phyloP scores from a whole-genome alignment of 1,139 yeast genomes.

The Candida buenavistaensis region DNA sequence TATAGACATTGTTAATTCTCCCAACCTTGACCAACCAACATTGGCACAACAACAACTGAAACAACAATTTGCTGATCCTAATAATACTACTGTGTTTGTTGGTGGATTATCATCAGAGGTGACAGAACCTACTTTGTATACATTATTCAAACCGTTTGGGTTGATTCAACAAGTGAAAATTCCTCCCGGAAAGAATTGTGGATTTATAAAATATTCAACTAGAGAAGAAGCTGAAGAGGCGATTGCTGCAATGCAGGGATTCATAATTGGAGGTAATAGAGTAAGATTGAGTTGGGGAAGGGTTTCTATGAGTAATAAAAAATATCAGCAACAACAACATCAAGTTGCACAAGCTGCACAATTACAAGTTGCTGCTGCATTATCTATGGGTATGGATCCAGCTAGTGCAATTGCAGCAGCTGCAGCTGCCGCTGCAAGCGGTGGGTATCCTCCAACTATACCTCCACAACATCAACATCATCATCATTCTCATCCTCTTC shows the following conservation, averaged over 20 bases:
- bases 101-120: slow-evolving; percentile 84
- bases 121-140: slow-evolving; percentile 70
- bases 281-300: slow-evolving; percentile 92
- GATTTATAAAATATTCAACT: slow-evolving; percentile 80
- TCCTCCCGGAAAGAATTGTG: slow-evolving; percentile 92
- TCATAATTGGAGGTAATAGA: slow-evolving; percentile 81
- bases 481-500: slow-evolving; percentile 6
- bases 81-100: slow-evolving; percentile 90
- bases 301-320: slow-evolving; percentile 35
- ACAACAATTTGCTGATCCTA: slow-evolving; percentile 66
- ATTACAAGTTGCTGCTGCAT: slow-evolving; percentile 36
- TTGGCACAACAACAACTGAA: slow-evolving; percentile 7
- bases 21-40: slow-evolving; percentile 3
- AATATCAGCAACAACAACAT: slow-evolving; percentile 34
- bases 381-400: slow-evolving; percentile 40
- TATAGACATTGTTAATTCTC: slow-evolving; percentile 7
- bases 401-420: slow-evolving; percentile 28
- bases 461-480: slow-evolving; percentile 13
- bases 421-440: slow-evolving; percentile 26
- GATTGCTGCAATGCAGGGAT: slow-evolving; percentile 90
- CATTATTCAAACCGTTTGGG: slow-evolving; percentile 83
- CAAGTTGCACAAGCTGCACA: slow-evolving; percentile 34
- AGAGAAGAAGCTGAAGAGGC: slow-evolving; percentile 89
- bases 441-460: slow-evolving; percentile 17
- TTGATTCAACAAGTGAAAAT: slow-evolving; percentile 80